Base-by-base conservation (phyloP, 371 early-diverging fungal genomes). In the Gilbertella persicaria region DNA sequence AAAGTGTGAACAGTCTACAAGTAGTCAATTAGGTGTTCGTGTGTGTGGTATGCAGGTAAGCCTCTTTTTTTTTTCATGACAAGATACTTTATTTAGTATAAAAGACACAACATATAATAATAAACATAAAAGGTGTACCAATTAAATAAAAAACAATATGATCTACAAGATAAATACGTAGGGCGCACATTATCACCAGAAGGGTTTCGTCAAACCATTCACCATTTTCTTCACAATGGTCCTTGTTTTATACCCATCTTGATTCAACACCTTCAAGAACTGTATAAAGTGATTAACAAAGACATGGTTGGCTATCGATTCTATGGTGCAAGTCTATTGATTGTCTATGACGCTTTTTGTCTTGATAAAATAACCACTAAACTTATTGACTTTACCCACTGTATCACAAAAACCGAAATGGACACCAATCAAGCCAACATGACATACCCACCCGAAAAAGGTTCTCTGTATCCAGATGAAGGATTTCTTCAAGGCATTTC, bases 11-110 rank as follows among this genome's bases (percentile, higher is more conserved):
- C 78, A 82, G 44, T 88, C 91, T 4, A 97, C 97, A 14, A 92
- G 92, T 61, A 86, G 86, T 55, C 73, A 78, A 40, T 78, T 95
- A 20, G 97, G 97, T 8, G 93, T 94, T 29, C 82, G 96, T 9
- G 87, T 97, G 45, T 95, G 97, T 66, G 96, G 97, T n/a, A 90
- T 95, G 92, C 95, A 96, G 85, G 91, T 90, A 68, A 46, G 21
- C 8, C 23, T 19, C 12, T 14, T 26, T 21, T 35, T 7, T 36
- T 3, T 23, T 12, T 28, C 9, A 14, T 29, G 8, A 23, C n/a
- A n/a, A n/a, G n/a, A n/a, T n/a, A n/a, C n/a, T n/a, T n/a, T n/a
- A n/a, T n/a, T n/a, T n/a, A n/a, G n/a, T n/a, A n/a, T n/a, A n/a
- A n/a, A n/a, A n/a, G n/a, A n/a, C n/a, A n/a, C n/a, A n/a, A n/a